Base-by-base conservation (phyloP, 768 basidiomycete species). In the Psilocybe azurescens region DNA sequence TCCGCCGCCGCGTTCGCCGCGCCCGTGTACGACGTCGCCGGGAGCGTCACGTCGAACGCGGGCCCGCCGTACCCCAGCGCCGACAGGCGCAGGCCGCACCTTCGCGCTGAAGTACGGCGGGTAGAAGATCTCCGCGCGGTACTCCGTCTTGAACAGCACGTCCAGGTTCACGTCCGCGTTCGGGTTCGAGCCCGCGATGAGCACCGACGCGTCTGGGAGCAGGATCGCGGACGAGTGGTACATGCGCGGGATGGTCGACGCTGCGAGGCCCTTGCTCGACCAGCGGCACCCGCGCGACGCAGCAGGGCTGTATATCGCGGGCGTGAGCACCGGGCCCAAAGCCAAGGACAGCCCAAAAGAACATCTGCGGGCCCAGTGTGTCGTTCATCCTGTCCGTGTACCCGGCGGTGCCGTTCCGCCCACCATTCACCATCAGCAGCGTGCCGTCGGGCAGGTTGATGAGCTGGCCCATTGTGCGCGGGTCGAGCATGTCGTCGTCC, bases 391-490 rank as follows among this genome's bases (percentile, higher is more conserved):
- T 44, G 41, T 44, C 41, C 5, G 41, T 5, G 3, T 44, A 44
- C 5, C 41, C 41, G 5, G 41, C 41, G 14, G 41, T 44, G 41
- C 95, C 95, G 67, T 94, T 94, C 7, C 69, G 48, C 10, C 83
- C 95, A 59, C 95, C 95, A 72, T 97, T 97, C 69, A 94, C 75
- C 58, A 95, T 83, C 24, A 94, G 80, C n/a, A 95, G 58, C 33
- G 84, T 90, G 6, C 89, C 90, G 52, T 93, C 86, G 0, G 94
- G 88, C 8, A 97, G 86, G 41, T 84, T 81, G 74, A 96, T 88
- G 74, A 97, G 94, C 71, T 94, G 92, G n/a, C 95, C 94, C 95
- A 98, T 98, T 20, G 91, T 93, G 24, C 94, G 85, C 0, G 86
- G 84, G 60, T 88, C 81, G 8, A 86, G 78, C 82, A 95, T 87